Conservation (phyloP, 1,284 basidiomycete genomes). For the Fomes fomentarius region DNA sequence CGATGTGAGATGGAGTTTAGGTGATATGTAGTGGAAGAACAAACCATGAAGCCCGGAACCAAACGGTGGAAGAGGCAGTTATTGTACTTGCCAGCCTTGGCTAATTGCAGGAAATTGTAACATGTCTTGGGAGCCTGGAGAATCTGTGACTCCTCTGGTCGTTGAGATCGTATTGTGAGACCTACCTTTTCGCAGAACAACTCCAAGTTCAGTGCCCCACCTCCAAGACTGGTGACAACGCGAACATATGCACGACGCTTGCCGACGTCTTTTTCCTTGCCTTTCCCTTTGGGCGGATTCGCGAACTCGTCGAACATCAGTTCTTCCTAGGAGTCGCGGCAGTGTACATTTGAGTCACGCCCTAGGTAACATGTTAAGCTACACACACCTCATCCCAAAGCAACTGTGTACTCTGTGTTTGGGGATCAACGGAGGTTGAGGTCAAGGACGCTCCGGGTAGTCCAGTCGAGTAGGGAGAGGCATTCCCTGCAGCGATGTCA, state of each 20-base stretch:
- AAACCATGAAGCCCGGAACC: constrained; percentile 96
- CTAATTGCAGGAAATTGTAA: constrained; percentile 96
- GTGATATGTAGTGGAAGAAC: constrained; percentile 23
- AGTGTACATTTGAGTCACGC: neutral
- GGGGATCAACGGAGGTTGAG: constrained; percentile 87
- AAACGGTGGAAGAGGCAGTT: constrained; percentile 90
- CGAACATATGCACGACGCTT: constrained; percentile 91
- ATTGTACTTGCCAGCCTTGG: constrained; percentile 89
- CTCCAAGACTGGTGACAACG: constrained; percentile 88
- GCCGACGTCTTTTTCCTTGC: constrained; percentile 90
- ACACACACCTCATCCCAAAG: constrained; percentile 84
- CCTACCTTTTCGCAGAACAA: constrained; percentile 86
- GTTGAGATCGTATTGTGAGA: neutral
- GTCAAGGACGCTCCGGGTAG: constrained; percentile 91
- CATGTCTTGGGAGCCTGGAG: constrained; percentile 92
- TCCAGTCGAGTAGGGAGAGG: constrained; percentile 91
- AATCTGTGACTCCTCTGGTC: neutral
- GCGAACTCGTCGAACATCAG: constrained; percentile 91
- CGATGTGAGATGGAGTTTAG: neutral
- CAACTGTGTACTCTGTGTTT: constrained; percentile 77
- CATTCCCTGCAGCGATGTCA: constrained; percentile 68
- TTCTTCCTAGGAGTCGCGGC: constrained; percentile 73
- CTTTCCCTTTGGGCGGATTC: constrained; percentile 76
- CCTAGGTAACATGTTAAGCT: no score
- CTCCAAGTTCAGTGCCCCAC: constrained; percentile 87